Conservation (phyloP, 257 asterid species). For the Ocimum tenuiflorum region DNA sequence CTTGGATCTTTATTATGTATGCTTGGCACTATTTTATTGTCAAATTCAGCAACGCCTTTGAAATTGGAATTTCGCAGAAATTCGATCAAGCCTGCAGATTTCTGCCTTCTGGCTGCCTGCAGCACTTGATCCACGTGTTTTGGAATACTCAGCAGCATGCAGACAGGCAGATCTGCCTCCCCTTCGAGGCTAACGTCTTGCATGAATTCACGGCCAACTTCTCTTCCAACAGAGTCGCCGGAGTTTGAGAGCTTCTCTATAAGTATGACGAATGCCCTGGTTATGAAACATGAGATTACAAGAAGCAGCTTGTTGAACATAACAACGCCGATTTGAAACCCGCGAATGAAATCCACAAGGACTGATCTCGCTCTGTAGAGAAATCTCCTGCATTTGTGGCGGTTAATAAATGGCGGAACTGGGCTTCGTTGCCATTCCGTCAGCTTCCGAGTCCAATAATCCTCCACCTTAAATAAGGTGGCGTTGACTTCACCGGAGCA, state of each 20-base stretch:
- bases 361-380: constrained; percentile 21
- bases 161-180: constrained; percentile 27
- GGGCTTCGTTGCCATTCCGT: constrained; percentile 36
- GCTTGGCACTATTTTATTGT: too few species aligned
- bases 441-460: constrained; percentile 35
- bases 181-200: constrained; percentile 28
- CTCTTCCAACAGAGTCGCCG: background rate
- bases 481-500: background rate
- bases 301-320: background rate
- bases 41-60: constrained; percentile 30
- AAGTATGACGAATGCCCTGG: background rate
- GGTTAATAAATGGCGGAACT: constrained; percentile 1
- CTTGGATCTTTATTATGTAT: too few species aligned
- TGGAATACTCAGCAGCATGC: constrained; percentile 26
- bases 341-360: background rate
- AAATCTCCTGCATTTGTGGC: constrained; percentile 16
- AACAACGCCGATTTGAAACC: background rate
- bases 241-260: background rate
- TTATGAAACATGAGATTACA: background rate
- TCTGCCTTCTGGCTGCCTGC: background rate
- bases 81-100: background rate
- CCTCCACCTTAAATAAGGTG: constrained; percentile 19
- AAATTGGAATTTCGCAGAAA: constrained; percentile 26
- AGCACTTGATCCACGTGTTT: constrained; percentile 22
- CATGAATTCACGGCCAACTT: background rate